Base-by-base conservation (phyloP, 2,329 filamentous ascomycete genomes). In the Nemania diffusa region DNA sequence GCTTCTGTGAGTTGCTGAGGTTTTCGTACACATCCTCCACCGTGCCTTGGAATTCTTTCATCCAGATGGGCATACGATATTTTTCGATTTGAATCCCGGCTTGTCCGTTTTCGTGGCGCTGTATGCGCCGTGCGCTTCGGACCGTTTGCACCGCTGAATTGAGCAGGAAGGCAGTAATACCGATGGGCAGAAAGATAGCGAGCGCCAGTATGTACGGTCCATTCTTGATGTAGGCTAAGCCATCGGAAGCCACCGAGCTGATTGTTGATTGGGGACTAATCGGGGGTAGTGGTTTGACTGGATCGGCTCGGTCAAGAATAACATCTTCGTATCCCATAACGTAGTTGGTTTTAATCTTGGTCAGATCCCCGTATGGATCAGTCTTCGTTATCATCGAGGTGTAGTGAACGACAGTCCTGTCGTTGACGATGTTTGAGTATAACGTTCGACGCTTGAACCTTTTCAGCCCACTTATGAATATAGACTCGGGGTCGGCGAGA, bases 361-460 rank as follows among this genome's bases (percentile, higher is more conserved):
- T 86, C 17, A 91, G 76, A 70, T 94, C 84, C 0, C 84, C 84
- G 75, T 89, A 98, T 0, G 94, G 94, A 74, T 98, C 92, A 0
- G 85, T 91, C 74, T 89, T 90, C 26, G 90, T 85, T 52, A 97
- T 93, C 22, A 84, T 85, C 0, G 93, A 92, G 0, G 95, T 97
- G 78, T 95, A 97, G 80, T 92, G 93, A 0, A 91, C 88, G 4
- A 93, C 92, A 51, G 88, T 92, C 62, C 90, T 85, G 80, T 98
- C 95, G 78, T 97, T 97, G 75, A 92, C 82, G 53, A 97, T 90
- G 76, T 98, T 98, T 48, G 91, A 86, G 78, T 98, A 98, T 1
- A 97, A 82, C 3, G 88, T 91, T 65, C 90, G 90, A 62, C 92
- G 85, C 77, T 90, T 88, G 81, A 98, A 98, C 72, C 84, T 86